Evolutionary conservation across 2,329 filamentous ascomycete genomes (phyloP), one percentile per base, ranked within the genome.

Genomic region (Colletotrichum horii): DNA sequence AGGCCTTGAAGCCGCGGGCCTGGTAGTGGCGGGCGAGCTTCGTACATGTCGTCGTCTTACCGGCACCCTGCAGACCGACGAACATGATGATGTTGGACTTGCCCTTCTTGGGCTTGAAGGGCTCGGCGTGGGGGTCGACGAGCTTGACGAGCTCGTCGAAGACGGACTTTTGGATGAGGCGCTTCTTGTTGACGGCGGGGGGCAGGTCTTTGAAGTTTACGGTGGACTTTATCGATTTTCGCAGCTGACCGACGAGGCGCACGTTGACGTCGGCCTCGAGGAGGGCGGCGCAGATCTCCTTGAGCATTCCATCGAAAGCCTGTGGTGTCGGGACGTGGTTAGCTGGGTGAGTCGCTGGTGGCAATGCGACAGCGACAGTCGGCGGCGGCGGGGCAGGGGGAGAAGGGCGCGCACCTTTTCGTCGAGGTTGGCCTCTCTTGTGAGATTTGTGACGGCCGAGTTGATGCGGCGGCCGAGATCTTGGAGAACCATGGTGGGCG

Each of bases 11-110:
- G 1, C 97, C 97, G 77, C 97, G 90, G 12, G 95, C 95, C 84
- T 98, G 95, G 86, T 99, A 99, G 89, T 98, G 96, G 74, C 96
- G 89, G 22, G 97, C 97, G 78, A 99, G 89, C 87, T 99, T 99
- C 55, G 97, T 99, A 90, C 97, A 98, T 15, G 96, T 97, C 2
- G 97, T 99, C 28, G 97, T 99, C 87, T 99, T 99, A 84, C 97
- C 97, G 7, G 96, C 95, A 89, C 97, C 97, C 86, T 99, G 97
- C 65, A 99, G 90, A 87, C 97, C 97, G 77, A 99, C 97, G 84
- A 99, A 98, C 97, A 99, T 99, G 85, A 99, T 98, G 83, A 99
- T 95, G 84, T 98, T 99, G 78, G 94, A 90, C 84, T 96, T 97
- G 78, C 96, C 96, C 87, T 98, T 99, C 88, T 97, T 98, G 26